Evolutionary conservation across 176 grass and related monocot species (phyloP), one percentile per base, ranked within the genome.

Genomic region (Oryza glumipatula): DNA sequence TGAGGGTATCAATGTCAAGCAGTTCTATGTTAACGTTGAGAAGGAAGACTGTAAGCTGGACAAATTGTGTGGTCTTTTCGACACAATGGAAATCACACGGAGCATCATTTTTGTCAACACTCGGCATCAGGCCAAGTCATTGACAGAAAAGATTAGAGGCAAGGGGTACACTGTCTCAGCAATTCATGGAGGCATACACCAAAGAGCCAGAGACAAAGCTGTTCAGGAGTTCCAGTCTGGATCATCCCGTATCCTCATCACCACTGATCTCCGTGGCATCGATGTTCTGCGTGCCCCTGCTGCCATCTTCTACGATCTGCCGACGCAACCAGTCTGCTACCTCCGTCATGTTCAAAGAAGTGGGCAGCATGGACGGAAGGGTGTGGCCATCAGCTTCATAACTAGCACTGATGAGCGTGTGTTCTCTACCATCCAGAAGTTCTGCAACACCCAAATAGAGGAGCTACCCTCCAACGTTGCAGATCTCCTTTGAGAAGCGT

Each of bases 281-380:
- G 71, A 89, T 17, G 69, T 68, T 9, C 60, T 87, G 52, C 83
- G 88, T 33, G 86, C 83, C 8, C 88, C 80, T 1, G 30, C 89
- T 33, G 65, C 89, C 43, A 88, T 96, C 71, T 93, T 91, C 76
- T 96, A 93, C 47, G 91, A 96, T 75, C 65, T 96, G 46, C 91
- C 94, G 23, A 88, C 91, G 17, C n/a, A 66, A 16, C 30, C 13
- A 0, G 26, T 81, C 52, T 32, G 12, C 4, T 76, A 81, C 66
- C 4, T 82, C 14, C 41, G 52, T 11, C 72, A 68, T 71, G n/a
- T 81, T 21, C 65, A 9, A n/a, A 17, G 47, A 66, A 66, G 35
- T 7, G 44, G 43, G n/a, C 16, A 45, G 41, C 7, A 66, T 23
- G 28, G 44, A 65, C 58, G 41, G 22, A 52, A 7, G 6, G 67